Conservation (phyloP, 306 rosid species). For the Coriaria nepalensis region DNA sequence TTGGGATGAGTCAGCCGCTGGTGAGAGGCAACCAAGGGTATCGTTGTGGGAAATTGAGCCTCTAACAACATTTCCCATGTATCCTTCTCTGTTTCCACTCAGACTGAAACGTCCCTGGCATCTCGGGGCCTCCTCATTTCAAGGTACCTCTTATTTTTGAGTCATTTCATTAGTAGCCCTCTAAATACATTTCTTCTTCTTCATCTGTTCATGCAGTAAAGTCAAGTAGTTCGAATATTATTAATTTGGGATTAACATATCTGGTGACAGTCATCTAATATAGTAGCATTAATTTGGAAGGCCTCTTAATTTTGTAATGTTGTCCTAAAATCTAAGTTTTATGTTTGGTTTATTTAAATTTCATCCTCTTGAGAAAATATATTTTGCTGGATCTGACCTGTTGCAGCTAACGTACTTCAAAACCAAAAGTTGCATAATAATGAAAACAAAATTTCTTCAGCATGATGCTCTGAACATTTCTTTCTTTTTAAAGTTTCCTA, state of each 20-base stretch:
- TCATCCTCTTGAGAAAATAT: no score
- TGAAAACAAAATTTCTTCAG: no score
- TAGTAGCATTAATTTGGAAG: no score
- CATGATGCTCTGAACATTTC: neutral
- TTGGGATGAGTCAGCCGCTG: conserved; percentile 89
- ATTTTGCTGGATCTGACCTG: neutral
- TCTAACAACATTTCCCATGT: conserved; percentile 81
- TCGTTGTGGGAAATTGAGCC: conserved; percentile 94
- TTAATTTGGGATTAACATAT: no score
- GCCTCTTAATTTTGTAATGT: no score
- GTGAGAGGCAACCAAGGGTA: conserved; percentile 78
- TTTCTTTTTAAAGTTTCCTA: conserved; percentile 12
- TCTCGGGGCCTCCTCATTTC: conserved; percentile 62
- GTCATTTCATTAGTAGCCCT: neutral
- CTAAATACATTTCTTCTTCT: neutral
- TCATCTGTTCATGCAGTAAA: neutral
- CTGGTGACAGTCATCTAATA: no score
- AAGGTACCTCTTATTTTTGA: conserved; percentile 30
- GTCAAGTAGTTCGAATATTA: no score
- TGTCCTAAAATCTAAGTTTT: neutral
- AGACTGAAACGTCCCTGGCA: conserved; percentile 81
- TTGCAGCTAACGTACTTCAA: no score
- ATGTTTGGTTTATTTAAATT: neutral
- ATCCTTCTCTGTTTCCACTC: conserved; percentile 78
- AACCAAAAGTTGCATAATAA: no score